phyloP scores from a whole-genome alignment of 768 basidiomycete genomes.

The Grammothele lineata region DNA sequence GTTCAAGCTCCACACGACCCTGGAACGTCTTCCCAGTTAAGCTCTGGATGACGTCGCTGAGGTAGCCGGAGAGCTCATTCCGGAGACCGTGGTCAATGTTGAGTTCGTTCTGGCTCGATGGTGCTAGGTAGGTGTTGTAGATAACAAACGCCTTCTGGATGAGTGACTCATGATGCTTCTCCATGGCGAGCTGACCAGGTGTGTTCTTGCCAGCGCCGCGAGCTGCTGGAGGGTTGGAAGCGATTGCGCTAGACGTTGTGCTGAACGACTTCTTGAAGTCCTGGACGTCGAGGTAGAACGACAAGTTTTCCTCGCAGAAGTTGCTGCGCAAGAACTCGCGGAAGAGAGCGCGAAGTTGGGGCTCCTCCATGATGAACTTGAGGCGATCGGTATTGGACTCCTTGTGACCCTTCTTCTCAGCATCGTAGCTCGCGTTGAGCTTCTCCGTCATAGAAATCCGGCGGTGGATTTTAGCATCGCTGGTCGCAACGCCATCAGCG shows the following conservation, averaged over 20 bases:
- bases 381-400: constrained; percentile 93
- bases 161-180: constrained; percentile 91
- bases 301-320: constrained; percentile 97
- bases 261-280: constrained; percentile 96
- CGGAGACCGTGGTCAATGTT: constrained; percentile 98
- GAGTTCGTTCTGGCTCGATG: constrained; percentile 91
- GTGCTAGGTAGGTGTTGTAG: constrained; percentile 93
- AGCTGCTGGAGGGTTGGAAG: constrained; percentile 36
- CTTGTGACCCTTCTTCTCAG: constrained; percentile 55
- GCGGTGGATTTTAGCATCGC: constrained; percentile 68
- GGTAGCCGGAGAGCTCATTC: constrained; percentile 89
- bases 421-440: constrained; percentile 52
- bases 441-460: constrained; percentile 76
- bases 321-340: constrained; percentile 91
- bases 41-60: constrained; percentile 83
- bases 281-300: constrained; percentile 95
- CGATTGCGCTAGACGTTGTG: constrained; percentile 89
- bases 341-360: constrained; percentile 83
- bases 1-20: constrained; percentile 77
- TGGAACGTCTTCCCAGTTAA: constrained; percentile 73
- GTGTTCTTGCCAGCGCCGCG: constrained; percentile 43
- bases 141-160: constrained; percentile 93
- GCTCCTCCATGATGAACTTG: constrained; percentile 89
- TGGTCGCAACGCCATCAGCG: constrained; percentile 31
- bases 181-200: constrained; percentile 87